phyloP scores from a whole-genome alignment of 2,329 filamentous ascomycete species.

The Cordyceps fumosorosea region DNA sequence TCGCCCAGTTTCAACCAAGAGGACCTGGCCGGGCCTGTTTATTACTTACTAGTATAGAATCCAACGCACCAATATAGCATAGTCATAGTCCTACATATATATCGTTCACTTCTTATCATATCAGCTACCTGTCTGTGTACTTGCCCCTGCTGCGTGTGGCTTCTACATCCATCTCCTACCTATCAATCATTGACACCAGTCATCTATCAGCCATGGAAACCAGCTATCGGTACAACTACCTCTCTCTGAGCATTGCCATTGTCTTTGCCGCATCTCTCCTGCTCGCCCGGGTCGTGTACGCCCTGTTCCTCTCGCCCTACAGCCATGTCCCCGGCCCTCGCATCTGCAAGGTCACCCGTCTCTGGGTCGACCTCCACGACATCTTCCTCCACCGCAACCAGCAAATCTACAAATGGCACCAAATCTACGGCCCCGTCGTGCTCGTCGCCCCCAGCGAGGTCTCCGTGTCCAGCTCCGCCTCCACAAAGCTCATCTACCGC shows the following conservation, averaged over 20 bases:
- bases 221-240: neutral
- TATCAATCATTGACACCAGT: neutral
- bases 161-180: neutral
- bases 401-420: constrained; percentile 1
- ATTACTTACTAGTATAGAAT: neutral
- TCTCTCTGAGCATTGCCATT: neutral
- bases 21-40: neutral
- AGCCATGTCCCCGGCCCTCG: neutral
- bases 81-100: neutral
- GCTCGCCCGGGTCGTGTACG: neutral
- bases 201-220: neutral
- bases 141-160: neutral
- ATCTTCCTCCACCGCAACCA: constrained; percentile 4
- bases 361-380: constrained; percentile 4
- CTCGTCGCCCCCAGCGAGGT: neutral
- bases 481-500: constrained; percentile 1
- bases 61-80: neutral
- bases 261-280: neutral
- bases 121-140: neutral
- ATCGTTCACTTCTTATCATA: neutral
- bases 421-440: neutral
- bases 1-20: neutral
- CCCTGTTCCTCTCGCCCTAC: neutral
- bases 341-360: constrained; percentile 1
- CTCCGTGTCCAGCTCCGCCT: neutral